Conservation (phyloP, 176 grass and related monocot species). For the Ananas comosus region DNA sequence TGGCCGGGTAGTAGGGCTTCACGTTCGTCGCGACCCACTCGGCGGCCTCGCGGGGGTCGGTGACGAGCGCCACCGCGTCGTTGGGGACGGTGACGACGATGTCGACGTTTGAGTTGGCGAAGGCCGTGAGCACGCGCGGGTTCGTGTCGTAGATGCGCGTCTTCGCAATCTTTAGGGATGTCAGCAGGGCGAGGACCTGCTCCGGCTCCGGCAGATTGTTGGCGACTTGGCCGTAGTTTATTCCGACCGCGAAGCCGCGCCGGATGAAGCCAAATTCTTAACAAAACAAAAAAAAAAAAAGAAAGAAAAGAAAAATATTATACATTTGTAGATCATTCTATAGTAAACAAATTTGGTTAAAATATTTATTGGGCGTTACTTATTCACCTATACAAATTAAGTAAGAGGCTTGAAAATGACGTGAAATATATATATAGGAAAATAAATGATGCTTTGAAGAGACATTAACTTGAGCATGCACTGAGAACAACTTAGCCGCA, state of each 20-base stretch:
- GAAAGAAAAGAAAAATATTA: neutral
- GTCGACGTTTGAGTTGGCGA: conserved; percentile 64
- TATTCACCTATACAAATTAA: neutral
- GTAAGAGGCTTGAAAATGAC: neutral
- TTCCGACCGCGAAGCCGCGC: conserved; percentile 44
- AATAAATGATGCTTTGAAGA: too few relatives aligned
- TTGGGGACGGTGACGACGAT: conserved; percentile 80
- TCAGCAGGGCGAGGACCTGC: conserved; percentile 50
- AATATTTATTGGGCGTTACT: too few relatives aligned
- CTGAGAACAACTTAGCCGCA: too few relatives aligned
- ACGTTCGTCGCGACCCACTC: conserved; percentile 58
- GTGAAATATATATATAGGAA: too few relatives aligned
- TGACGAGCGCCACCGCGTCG: conserved; percentile 48
- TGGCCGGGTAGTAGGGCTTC: conserved; percentile 64
- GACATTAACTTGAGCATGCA: neutral
- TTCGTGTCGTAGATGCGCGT: conserved; percentile 82
- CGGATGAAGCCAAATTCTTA: conserved; percentile 35
- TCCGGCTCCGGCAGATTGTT: conserved; percentile 65
- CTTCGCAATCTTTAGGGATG: conserved; percentile 58
- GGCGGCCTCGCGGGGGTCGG: conserved; percentile 33
- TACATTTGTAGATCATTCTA: neutral
- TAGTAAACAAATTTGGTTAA: neutral
- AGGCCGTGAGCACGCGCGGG: conserved; percentile 66
- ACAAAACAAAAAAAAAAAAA: conserved; percentile 12
- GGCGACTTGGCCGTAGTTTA: conserved; percentile 94